Base-by-base conservation (phyloP, 2,329 filamentous ascomycete species). In the Stromatinia cepivora region DNA sequence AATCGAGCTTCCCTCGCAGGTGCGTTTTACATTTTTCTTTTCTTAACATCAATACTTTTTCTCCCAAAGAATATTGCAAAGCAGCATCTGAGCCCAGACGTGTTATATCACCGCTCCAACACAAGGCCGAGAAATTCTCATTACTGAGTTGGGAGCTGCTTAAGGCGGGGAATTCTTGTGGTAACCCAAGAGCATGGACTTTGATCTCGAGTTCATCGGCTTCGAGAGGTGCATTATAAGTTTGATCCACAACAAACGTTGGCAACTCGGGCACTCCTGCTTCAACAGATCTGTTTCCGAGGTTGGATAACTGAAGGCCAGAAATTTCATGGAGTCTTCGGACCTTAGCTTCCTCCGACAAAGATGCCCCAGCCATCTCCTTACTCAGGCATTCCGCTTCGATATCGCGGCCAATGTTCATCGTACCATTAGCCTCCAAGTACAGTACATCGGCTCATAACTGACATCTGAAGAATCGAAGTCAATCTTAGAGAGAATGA, bases 401-500 rank as follows among this genome's bases (percentile, higher is more conserved):
- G 5, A 42, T 52, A 17, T 53, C 15, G 15, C 56, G 39, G 28
- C 39, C 20, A 13, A 61, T 53, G 25, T 59, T 50, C 28, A 59
- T 28, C 4, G 17, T n/a, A 22, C 28, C 22, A 10, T 61, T 31
- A 5, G 76, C 28, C 25, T 53, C 52, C 22, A 65, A 8, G 39
- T 57, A 57, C 20, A 8, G 39, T 57, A 57, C 20, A 53, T 61
- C 0, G 34, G 34, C 15, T 69, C 58, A 36, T 76, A 76, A 22
- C 69, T 17, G 8, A 61, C 73, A 66, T 78, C 76, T 20, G 20
- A 36, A 4, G 45, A 63, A 22, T 15, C 13, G 15, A 61, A 46
- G n/a, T 61, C 36, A 34, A n/a, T 17, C 22, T 15, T 45, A 31
- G 57, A 46, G 31, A 63, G 17, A 50, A 63, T 28, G 5, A 3